Base-by-base conservation (phyloP, 257 asterid species). In the Dorcoceras hygrometricum region DNA sequence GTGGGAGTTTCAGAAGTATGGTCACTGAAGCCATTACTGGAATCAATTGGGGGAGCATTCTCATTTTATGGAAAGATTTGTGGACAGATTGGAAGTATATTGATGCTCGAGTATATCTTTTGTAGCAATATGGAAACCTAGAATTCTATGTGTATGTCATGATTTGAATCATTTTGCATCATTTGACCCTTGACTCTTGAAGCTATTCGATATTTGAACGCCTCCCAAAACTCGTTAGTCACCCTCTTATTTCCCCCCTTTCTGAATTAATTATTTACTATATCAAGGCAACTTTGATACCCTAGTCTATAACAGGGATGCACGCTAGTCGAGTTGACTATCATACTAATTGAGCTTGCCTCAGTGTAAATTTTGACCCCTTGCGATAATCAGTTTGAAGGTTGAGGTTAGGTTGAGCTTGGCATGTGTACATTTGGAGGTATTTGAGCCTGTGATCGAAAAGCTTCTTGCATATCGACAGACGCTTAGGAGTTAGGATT, bases 1-100 rank as follows among this genome's bases (percentile, higher is more conserved):
- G 75, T 93, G 97, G 99, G 99, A 93, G 84, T 90, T 93, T 81
- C 96, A 90, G 85, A 93, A 90, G 79, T 93, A 93, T 9, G 99
- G 97, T 50, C 99, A 93, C 79, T 93, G 85, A 79, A 75, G 57
- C 60, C 50, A 46, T 63, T 59, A 36, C 32, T 57, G 62, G 61
- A 51, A 22, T 24, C 27, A 22, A 28, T 23, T 59, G 36, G 51
- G 50, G 24, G 51, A 39, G 23, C 23, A 14, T 59, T 34, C 65
- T 51, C 68, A 29, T 77, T 51, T 34, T 50, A 26, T 22, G 46
- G 46, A 24, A 61, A 77, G 34, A 70, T 16, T 39, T 9, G 57
- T 50, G 32, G 57, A 43, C 62, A 4, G 57, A 63, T 46, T 36
- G 53, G 29, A 50, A 57, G 43, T 14, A 29, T 19, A 29, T 24